These are phyloP conservation scores for Solanum ossicruentum DNA, from an alignment of 257 asterid genomes.

Conservation along the genomic window DNA sequence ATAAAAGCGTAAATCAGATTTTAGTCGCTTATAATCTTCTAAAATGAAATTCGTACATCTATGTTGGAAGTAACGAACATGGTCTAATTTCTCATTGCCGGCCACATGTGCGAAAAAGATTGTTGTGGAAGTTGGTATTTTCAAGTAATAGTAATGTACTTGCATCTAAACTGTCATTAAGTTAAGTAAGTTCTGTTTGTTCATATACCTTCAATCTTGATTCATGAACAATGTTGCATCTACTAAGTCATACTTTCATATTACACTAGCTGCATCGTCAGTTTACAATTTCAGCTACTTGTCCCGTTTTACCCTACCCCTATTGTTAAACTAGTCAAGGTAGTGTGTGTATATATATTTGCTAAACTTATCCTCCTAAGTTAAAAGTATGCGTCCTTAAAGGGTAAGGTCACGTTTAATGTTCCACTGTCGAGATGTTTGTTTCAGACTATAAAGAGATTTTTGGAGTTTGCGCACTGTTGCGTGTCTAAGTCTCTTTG, in stretches of 20 bases:
- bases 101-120: neutral
- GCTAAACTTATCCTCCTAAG: neutral
- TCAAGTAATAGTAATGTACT: neutral
- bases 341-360: neutral
- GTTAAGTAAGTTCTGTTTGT: neutral
- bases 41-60: no score
- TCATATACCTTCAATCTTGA: neutral
- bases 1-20: no score
- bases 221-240: neutral
- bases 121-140: neutral
- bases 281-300: neutral
- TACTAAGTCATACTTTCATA: neutral
- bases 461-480: no score
- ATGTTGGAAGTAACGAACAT: no score
- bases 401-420: neutral
- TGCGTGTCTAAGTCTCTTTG: no score
- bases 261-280: neutral
- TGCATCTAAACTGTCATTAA: neutral
- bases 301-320: neutral
- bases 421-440: neutral
- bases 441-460: no score
- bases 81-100: no score
- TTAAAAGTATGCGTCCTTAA: neutral
- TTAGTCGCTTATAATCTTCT: no score
- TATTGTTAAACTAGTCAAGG: neutral